phyloP scores from a whole-genome alignment of 495 filamentous ascomycete species.

The Xylaria flabelliformis region DNA sequence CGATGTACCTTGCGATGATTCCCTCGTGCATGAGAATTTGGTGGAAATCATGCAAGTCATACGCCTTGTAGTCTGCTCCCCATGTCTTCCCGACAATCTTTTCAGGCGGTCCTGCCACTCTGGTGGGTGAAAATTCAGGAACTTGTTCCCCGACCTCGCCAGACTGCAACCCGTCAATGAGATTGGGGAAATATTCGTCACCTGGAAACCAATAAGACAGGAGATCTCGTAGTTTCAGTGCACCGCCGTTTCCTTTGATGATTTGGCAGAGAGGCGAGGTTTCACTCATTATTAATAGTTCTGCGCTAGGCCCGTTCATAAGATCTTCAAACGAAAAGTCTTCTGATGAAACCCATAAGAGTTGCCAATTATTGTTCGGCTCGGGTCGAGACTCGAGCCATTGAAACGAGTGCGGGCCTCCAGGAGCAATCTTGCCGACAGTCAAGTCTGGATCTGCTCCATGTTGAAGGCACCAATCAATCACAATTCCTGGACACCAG shows the following conservation, averaged over 20 bases:
- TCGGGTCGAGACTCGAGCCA: neutral
- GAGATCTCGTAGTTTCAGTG: neutral
- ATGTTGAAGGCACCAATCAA: slow-evolving; percentile 4
- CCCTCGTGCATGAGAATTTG: neutral
- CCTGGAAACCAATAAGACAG: slow-evolving; percentile 4
- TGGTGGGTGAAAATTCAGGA: neutral
- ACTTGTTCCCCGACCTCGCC: neutral
- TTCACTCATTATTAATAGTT: neutral
- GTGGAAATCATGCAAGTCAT: neutral
- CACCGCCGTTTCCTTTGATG: neutral
- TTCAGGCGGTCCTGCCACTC: neutral
- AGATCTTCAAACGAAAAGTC: neutral
- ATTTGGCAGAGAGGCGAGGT: neutral
- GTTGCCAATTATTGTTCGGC: neutral
- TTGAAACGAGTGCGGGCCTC: neutral
- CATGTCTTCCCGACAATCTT: neutral
- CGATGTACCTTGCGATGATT: neutral
- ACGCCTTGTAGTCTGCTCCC: neutral
- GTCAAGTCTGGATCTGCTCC: slow-evolving; percentile 9
- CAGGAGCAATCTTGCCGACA: neutral
- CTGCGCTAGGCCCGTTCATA: neutral
- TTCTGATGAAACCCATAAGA: neutral
- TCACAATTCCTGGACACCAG: neutral
- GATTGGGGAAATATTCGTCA: neutral
- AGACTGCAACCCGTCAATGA: neutral